phyloP scores from a whole-genome alignment of 164 flowering plant species.

The Chloranthus sessilifolius region DNA sequence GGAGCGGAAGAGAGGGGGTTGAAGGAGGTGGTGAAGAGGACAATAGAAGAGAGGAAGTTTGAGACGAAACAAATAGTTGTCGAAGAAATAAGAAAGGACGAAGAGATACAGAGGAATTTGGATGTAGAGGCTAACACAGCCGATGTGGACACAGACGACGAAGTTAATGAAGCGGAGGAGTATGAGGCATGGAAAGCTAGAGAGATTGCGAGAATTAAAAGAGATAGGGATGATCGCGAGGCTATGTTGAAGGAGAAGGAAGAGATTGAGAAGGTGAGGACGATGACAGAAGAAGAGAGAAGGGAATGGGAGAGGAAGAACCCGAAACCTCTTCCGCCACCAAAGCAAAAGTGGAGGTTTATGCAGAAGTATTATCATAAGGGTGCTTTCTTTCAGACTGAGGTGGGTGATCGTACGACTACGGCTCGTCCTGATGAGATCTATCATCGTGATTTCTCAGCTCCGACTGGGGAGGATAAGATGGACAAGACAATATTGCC shows the following conservation, averaged over 20 bases:
- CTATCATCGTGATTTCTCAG: conserved; percentile 69
- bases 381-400: conserved; percentile 85
- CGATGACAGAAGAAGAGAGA: conserved; percentile 90
- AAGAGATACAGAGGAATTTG: conserved; percentile 61
- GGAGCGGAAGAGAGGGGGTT: conserved; percentile 72
- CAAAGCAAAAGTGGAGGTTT: conserved; percentile 87
- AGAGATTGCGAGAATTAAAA: conserved; percentile 87
- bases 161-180: conserved; percentile 88
- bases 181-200: conserved; percentile 88
- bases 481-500: conserved; percentile 83
- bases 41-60: conserved; percentile 53
- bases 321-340: conserved; percentile 47
- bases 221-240: conserved; percentile 80
- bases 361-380: conserved; percentile 97
- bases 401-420: conserved; percentile 48
- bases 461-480: conserved; percentile 91
- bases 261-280: conserved; percentile 84
- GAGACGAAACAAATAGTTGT: conserved; percentile 77
- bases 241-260: conserved; percentile 80
- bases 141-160: conserved; percentile 90
- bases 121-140: conserved; percentile 61
- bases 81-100: conserved; percentile 65
- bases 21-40: conserved; percentile 57
- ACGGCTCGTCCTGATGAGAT: conserved; percentile 52
- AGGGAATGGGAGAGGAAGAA: conserved; percentile 94